Evolutionary conservation across 768 basidiomycete species (phyloP).

Genomic region (Leccinum subtestaceum): DNA sequence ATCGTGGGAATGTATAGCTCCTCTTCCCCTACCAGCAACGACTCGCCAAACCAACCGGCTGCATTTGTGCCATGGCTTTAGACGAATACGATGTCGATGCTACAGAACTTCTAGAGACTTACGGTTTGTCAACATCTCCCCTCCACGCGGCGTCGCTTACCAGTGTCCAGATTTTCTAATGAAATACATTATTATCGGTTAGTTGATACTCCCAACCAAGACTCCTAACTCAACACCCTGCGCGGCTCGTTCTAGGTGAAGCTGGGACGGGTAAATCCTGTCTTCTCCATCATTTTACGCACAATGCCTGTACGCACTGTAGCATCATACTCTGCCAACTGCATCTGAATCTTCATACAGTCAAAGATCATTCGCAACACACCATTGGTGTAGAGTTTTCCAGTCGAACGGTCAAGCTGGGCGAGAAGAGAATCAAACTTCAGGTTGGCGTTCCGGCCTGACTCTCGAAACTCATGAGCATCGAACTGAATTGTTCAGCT

Average conservation of each 20-base stretch:
- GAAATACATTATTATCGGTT: conserved; percentile 98
- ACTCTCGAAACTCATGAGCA: conserved; percentile 9
- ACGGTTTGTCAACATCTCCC: conserved; percentile 52
- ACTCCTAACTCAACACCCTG: conserved; percentile 7
- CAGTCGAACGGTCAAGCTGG: conserved; percentile 87
- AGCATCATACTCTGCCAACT: background rate
- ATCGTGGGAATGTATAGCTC: conserved; percentile 24
- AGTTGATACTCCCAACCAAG: conserved; percentile 16
- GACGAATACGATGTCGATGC: conserved; percentile 76
- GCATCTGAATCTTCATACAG: conserved; percentile 40
- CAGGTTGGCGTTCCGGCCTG: conserved; percentile 57
- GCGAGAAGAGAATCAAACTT: conserved; percentile 92
- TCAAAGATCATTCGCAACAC: conserved; percentile 95
- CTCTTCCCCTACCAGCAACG: background rate
- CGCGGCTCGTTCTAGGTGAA: conserved; percentile 58
- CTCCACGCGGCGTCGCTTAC: conserved; percentile 13
- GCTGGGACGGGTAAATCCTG: conserved; percentile 98
- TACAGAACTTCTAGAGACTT: conserved; percentile 91
- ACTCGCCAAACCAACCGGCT: background rate
- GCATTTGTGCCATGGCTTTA: conserved; percentile 46
- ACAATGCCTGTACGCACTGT: conserved; percentile 81
- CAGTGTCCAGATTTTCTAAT: conserved; percentile 84
- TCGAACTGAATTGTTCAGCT: conserved; percentile 46
- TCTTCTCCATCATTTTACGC: conserved; percentile 92
- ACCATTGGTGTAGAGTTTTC: conserved; percentile 99